phyloP scores from a whole-genome alignment of 2,329 filamentous ascomycete genomes.

The Furcasterigmium sp. region DNA sequence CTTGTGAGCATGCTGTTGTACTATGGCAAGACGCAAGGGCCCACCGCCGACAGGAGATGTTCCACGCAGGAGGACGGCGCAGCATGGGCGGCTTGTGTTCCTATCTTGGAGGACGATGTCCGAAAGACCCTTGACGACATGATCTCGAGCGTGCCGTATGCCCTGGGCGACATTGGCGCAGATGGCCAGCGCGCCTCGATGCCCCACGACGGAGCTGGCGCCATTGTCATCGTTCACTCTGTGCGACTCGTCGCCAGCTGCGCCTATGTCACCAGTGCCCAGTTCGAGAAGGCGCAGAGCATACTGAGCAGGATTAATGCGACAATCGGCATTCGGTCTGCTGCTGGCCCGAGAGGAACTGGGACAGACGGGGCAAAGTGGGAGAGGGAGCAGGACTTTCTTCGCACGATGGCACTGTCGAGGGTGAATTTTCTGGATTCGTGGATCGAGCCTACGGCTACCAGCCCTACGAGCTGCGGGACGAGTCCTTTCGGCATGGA shows the following conservation, averaged over 20 bases:
- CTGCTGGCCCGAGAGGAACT: constrained; percentile 1
- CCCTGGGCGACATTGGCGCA: constrained; percentile 20
- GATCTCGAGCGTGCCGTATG: constrained; percentile 22
- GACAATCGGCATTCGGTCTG: constrained; percentile 22
- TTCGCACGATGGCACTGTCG: no score
- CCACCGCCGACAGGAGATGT: not conserved
- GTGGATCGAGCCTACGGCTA: no score
- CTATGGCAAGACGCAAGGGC: constrained; percentile 10
- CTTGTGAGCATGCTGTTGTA: constrained; percentile 21
- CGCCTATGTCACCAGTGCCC: constrained; percentile 17
- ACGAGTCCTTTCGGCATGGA: no score
- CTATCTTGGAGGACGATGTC: constrained; percentile 17
- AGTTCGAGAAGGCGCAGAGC: constrained; percentile 13
- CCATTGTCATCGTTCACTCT: constrained; percentile 22
- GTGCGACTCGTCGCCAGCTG: constrained; percentile 24
- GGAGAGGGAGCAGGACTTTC: no score
- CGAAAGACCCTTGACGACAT: constrained; percentile 23
- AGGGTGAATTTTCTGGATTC: no score
- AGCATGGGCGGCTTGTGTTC: constrained; percentile 7
- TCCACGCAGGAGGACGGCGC: constrained; percentile 2
- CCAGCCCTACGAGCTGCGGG: no score
- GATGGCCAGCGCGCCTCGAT: constrained; percentile 15
- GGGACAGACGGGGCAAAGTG: no score
- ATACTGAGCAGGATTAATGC: constrained; percentile 20
- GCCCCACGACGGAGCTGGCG: constrained; percentile 22